Evolutionary conservation across 2,329 filamentous ascomycete species (phyloP).

Genomic region (Aspergillus persii): DNA sequence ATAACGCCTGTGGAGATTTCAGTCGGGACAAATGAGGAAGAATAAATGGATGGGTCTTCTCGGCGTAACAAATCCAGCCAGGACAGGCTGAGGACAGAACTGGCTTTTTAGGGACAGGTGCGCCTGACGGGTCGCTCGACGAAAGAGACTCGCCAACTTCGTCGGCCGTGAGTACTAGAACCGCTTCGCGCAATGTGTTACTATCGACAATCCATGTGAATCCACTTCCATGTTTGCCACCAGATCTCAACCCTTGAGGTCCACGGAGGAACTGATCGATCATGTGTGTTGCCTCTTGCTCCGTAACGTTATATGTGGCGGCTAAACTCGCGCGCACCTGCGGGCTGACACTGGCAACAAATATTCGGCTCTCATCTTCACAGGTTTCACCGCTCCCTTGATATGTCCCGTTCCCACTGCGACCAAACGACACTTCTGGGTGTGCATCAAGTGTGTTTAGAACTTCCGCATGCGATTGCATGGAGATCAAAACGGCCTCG

Average conservation of each 20-base stretch:
- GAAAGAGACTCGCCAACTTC: constrained; percentile 57
- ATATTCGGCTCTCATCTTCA: constrained; percentile 63
- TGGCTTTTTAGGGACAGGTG: constrained; percentile 36
- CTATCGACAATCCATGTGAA: constrained; percentile 93
- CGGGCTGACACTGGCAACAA: constrained; percentile 89
- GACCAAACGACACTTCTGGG: constrained; percentile 39
- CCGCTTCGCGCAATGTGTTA: constrained; percentile 76
- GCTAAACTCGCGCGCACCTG: constrained; percentile 88
- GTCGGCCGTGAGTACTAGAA: constrained; percentile 74
- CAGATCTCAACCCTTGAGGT: constrained; percentile 63
- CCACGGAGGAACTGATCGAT: constrained; percentile 76
- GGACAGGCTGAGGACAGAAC: constrained; percentile 84
- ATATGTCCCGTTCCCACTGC: constrained; percentile 19
- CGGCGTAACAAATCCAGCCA: constrained; percentile 97
- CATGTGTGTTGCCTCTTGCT: constrained; percentile 74
- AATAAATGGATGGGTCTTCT: constrained; percentile 94
- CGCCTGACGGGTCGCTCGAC: constrained; percentile 9
- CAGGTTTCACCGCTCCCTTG: constrained; percentile 46
- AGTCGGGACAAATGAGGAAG: constrained; percentile 85
- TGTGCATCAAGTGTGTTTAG: constrained; percentile 72
- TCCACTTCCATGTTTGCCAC: constrained; percentile 69
- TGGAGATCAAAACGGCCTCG: constrained; percentile 90
- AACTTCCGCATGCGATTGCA: constrained; percentile 93
- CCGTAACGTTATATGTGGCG: constrained; percentile 73
- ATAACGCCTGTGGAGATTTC: constrained; percentile 91